phyloP scores from a whole-genome alignment of 116 monocot species.

The Papilionanthe hybrid region DNA sequence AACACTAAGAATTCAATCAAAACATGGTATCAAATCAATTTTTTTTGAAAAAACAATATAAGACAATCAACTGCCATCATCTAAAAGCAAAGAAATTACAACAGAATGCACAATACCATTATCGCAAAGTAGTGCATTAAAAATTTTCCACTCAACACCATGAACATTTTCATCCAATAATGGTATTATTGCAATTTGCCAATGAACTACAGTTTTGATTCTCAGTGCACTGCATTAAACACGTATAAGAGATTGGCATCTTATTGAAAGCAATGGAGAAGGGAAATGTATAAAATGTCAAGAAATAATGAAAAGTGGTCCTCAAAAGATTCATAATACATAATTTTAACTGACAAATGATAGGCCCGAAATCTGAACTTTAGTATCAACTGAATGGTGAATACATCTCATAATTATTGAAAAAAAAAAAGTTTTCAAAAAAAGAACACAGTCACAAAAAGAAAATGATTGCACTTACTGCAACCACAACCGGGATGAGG shows the following conservation, averaged over 20 bases:
- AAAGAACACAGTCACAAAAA: not conserved
- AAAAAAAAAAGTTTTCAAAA: not conserved
- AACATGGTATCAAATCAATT: not conserved
- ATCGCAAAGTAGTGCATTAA: not conserved
- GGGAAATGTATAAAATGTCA: not conserved
- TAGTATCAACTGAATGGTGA: not conserved
- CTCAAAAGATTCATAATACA: not conserved
- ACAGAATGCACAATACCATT: not conserved
- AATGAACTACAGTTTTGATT: not conserved
- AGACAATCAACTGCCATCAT: not conserved
- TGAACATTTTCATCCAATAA: not conserved
- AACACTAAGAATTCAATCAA: not conserved
- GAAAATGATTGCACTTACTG: constrained; percentile 46
- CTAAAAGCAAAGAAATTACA: not conserved
- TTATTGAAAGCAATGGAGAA: not conserved
- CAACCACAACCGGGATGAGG: constrained; percentile 90
- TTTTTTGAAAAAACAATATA: not conserved
- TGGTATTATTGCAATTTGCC: not conserved
- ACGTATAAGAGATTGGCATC: not conserved
- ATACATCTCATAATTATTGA: not conserved
- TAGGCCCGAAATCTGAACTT: not conserved
- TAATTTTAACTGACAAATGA: not conserved
- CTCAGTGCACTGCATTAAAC: not conserved
- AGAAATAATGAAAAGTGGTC: not conserved
- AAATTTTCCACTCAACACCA: not conserved